phyloP scores from a whole-genome alignment of 495 filamentous ascomycete genomes.

The Talaromyces wortmannii region DNA sequence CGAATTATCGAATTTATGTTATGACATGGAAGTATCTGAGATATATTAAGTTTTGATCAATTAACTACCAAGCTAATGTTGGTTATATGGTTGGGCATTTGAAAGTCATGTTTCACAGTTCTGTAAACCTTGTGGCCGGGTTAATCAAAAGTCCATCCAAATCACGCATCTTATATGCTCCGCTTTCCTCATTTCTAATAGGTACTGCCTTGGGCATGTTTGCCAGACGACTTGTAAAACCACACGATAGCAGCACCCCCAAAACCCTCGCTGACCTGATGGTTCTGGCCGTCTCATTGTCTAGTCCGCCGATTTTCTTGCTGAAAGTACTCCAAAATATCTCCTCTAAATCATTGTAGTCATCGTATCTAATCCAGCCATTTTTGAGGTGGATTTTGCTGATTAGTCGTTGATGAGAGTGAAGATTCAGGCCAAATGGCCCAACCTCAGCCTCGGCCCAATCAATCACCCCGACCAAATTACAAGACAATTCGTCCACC shows the following conservation, averaged over 20 bases:
- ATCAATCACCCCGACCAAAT: constrained; percentile 32
- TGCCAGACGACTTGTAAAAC: constrained; percentile 32
- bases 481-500: constrained; percentile 22
- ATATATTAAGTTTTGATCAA: too few relatives aligned
- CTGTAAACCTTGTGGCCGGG: constrained; percentile 22
- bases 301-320: constrained; percentile 20
- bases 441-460: constrained; percentile 32
- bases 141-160: constrained; percentile 31
- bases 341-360: constrained; percentile 22
- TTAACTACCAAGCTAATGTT: too few relatives aligned
- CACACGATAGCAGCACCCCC: constrained; percentile 25
- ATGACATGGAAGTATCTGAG: too few relatives aligned
- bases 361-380: constrained; percentile 28
- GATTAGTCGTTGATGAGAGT: constrained; percentile 25
- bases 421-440: constrained; percentile 31
- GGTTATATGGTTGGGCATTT: too few relatives aligned
- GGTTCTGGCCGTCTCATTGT: constrained; percentile 13
- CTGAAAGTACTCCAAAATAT: constrained; percentile 27
- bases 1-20: too few relatives aligned
- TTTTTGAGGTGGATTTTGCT: constrained; percentile 25
- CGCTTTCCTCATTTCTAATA: constrained; percentile 27
- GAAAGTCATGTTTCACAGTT: not conserved
- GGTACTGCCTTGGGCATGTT: constrained; percentile 25
- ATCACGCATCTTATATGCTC: constrained; percentile 29
- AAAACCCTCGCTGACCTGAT: constrained; percentile 30